Conservation (phyloP, 305 asterid genomes). For the Nicotiana rustica region DNA sequence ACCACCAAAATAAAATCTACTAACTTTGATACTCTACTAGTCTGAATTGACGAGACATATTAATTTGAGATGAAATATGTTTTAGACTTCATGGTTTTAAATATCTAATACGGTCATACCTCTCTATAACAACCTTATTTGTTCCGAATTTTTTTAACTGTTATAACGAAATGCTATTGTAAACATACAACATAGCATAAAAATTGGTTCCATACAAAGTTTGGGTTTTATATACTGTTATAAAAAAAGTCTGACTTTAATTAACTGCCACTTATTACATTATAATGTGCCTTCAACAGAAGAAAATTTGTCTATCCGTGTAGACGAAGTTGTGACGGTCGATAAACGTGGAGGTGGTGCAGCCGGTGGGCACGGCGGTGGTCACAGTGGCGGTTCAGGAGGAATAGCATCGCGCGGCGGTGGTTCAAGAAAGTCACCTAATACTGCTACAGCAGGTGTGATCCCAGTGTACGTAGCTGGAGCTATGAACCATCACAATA, state of each 20-base stretch:
- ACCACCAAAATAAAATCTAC: too few species aligned
- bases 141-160: too few species aligned
- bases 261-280: too few species aligned
- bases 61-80: not conserved
- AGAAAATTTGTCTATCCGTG: not conserved
- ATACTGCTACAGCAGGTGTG: not conserved
- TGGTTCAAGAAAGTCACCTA: constrained; percentile 10
- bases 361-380: not conserved
- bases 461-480: constrained; percentile 25
- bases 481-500: constrained; percentile 32
- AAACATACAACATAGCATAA: too few species aligned
- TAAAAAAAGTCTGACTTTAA: too few species aligned
- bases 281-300: not conserved
- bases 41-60: not conserved
- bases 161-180: too few species aligned
- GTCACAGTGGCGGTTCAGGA: not conserved
- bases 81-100: not conserved
- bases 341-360: constrained; percentile 19
- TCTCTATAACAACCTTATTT: too few species aligned
- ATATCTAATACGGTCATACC: too few species aligned
- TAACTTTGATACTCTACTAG: not conserved
- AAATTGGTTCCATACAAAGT: too few species aligned
- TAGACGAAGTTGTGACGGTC: not conserved
- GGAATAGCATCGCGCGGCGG: not conserved
- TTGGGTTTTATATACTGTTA: too few species aligned